A percentile compares a stretch with the other conserved stretches of the same genome.
Evolutionary conservation across 495 filamentous ascomycete species (phyloP).

Genomic region (Coniosporium apollinis): DNA sequence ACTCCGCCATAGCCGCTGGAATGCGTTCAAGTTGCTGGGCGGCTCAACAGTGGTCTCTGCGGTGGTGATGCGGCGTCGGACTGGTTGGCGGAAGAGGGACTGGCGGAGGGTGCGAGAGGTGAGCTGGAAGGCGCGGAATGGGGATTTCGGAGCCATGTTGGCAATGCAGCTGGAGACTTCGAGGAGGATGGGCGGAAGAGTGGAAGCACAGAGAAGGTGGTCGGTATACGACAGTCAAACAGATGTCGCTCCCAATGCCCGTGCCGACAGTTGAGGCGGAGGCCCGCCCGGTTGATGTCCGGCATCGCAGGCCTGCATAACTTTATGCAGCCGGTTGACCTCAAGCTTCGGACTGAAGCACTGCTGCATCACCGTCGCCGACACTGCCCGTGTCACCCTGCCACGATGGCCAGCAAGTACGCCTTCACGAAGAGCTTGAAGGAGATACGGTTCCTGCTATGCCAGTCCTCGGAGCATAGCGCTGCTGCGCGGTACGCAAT

Average conservation of each 20-base stretch:
- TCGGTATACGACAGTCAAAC: too few species aligned
- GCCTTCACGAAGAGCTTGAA: conserved; percentile 74
- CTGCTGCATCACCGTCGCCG: too few species aligned
- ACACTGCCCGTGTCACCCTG: too few species aligned
- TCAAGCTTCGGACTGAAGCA: too few species aligned
- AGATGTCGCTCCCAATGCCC: too few species aligned
- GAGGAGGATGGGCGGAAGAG: conserved; percentile 1
- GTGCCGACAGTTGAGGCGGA: too few species aligned
- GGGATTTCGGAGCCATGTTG: conserved; percentile 36
- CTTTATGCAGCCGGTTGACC: too few species aligned
- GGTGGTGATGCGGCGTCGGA: conserved; percentile 36
- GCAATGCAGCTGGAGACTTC: conserved; percentile 1
- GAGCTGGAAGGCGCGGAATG: conserved; percentile 21
- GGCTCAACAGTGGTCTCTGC: conserved; percentile 30
- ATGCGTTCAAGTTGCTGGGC: conserved; percentile 32
- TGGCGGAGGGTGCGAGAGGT: conserved; percentile 36
- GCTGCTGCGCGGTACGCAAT: conserved; percentile 56
- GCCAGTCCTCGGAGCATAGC: conserved; percentile 81
- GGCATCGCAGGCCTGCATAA: too few species aligned
- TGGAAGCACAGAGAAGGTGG: conserved; percentile 1
- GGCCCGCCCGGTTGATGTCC: too few species aligned
- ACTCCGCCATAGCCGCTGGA: conserved; percentile 70
- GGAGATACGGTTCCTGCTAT: conserved; percentile 94
- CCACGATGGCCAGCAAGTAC: conserved; percentile 79
- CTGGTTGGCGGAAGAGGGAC: conserved; percentile 40